A percentile compares a stretch with the other conserved stretches of the same genome.
Evolutionary conservation across 768 basidiomycete species (phyloP).

Genomic region (Neoboletus magnificus): DNA sequence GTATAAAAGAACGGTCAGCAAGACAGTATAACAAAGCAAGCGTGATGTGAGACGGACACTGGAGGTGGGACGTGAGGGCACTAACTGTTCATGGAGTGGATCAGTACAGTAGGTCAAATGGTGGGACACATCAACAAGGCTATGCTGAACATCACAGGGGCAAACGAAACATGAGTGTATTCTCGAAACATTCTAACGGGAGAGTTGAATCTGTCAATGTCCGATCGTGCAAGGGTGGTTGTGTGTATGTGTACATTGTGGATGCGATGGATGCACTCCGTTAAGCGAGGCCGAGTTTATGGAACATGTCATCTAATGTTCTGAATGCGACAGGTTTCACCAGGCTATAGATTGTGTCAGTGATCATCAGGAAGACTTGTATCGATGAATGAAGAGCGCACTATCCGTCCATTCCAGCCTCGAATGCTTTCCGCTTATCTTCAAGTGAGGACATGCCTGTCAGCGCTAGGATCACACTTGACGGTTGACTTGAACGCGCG

Average conservation of each 20-base stretch:
- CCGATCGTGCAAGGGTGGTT: conserved; percentile 2
- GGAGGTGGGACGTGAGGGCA: not conserved
- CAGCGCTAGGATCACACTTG: conserved; percentile 73
- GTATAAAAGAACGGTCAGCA: not conserved
- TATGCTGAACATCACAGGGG: not conserved
- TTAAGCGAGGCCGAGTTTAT: conserved; percentile 57
- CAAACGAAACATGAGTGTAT: not conserved
- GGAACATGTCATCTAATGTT: conserved; percentile 81
- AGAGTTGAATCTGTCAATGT: conserved; percentile 12
- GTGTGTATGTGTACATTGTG: conserved; percentile 6
- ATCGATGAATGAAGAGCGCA: conserved; percentile 42
- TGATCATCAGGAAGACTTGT: not conserved
- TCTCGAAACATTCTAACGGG: conserved; percentile 2
- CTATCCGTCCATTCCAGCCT: conserved; percentile 95
- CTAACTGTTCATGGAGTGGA: not conserved
- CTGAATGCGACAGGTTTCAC: conserved; percentile 97
- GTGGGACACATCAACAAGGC: not conserved
- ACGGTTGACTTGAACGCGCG: conserved; percentile 28
- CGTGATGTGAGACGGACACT: not conserved
- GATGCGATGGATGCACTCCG: conserved; percentile 7
- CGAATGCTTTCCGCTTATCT: conserved; percentile 87
- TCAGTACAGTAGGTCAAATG: conserved; percentile 10
- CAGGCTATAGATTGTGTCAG: conserved; percentile 46
- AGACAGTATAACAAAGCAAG: conserved; percentile 6
- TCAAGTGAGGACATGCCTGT: conserved; percentile 94